Evolutionary conservation across 2,329 filamentous ascomycete species (phyloP).

Genomic region (Botrytis squamosa): DNA sequence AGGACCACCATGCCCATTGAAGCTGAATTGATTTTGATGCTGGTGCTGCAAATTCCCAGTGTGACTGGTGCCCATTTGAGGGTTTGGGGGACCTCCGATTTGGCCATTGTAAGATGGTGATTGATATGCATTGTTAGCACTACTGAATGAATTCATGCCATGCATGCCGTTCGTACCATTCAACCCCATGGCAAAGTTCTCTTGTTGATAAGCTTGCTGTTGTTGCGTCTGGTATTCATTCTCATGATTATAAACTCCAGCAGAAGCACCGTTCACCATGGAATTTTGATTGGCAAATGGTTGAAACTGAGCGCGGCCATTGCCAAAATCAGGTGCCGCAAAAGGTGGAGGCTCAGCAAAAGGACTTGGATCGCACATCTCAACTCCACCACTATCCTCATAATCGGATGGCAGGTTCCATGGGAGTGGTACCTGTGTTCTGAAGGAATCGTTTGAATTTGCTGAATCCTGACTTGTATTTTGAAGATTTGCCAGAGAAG

Average conservation of each 20-base stretch:
- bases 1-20: constrained; percentile 1
- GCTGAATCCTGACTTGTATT: constrained; percentile 11
- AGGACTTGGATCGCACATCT: constrained; percentile 12
- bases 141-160: constrained; percentile 9
- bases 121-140: background rate
- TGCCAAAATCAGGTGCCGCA: constrained; percentile 17
- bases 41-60: constrained; percentile 2
- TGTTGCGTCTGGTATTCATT: background rate
- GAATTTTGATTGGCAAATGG: background rate
- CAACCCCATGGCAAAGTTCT: background rate
- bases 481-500: background rate
- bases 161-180: background rate
- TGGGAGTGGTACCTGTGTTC: constrained; percentile 31
- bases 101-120: constrained; percentile 10
- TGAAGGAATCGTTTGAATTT: constrained; percentile 28
- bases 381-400: constrained; percentile 4
- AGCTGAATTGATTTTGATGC: constrained; percentile 1
- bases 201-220: constrained; percentile 4
- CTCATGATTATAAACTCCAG: background rate
- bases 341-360: constrained; percentile 18
- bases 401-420: constrained; percentile 27
- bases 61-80: background rate
- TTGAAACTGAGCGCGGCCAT: constrained; percentile 13
- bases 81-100: background rate
- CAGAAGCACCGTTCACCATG: background rate